phyloP scores from a whole-genome alignment of 2,329 filamentous ascomycete genomes.

The Hypomyces rosellus region DNA sequence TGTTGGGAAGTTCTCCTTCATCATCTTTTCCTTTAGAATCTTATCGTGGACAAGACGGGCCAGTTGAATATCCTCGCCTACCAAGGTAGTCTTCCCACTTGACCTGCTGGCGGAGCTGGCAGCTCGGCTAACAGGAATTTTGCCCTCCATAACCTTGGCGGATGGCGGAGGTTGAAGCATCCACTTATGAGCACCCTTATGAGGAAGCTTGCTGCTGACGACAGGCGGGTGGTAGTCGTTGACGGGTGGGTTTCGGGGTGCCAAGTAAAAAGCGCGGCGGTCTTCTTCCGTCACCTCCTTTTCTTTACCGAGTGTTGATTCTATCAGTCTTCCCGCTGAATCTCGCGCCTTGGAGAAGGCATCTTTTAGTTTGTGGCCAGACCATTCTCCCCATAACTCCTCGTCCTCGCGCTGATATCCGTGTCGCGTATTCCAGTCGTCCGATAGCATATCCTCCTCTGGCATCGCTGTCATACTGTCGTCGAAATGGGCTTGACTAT shows the following conservation, averaged over 20 bases:
- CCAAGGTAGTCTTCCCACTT: constrained; percentile 39
- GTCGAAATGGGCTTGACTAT: constrained; percentile 29
- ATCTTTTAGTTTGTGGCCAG: constrained; percentile 50
- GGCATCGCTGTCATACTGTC: constrained; percentile 23
- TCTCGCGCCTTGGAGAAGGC: constrained; percentile 53
- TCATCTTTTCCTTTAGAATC: constrained; percentile 40
- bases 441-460: constrained; percentile 33
- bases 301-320: constrained; percentile 46
- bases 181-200: constrained; percentile 70
- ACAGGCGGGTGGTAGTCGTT: constrained; percentile 84
- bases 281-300: constrained; percentile 45
- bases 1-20: constrained; percentile 32
- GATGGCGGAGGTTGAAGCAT: constrained; percentile 91
- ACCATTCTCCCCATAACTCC: constrained; percentile 64
- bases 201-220: constrained; percentile 66
- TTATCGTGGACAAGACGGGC: constrained; percentile 39
- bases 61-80: constrained; percentile 36
- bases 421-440: constrained; percentile 64
- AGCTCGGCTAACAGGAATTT: constrained; percentile 61
- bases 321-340: constrained; percentile 48
- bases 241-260: constrained; percentile 62
- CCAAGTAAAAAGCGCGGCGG: constrained; percentile 55
- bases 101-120: constrained; percentile 49
- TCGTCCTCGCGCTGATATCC: constrained; percentile 86
- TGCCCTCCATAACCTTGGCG: constrained; percentile 86